Evolutionary conservation across 179 eudicot species (phyloP).

Genomic region (Carnegiea gigantea): DNA sequence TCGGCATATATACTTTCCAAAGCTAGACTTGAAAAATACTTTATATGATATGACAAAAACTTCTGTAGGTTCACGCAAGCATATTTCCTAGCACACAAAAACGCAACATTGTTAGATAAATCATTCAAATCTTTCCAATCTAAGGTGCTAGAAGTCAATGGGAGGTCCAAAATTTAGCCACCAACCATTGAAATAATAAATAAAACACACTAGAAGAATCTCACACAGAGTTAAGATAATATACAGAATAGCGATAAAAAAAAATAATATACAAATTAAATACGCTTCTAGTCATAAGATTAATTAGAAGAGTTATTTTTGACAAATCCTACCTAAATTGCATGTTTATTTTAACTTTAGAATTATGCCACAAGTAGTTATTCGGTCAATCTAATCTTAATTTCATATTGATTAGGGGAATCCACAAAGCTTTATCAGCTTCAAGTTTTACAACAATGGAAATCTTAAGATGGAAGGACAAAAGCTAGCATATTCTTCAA

Average conservation of each 20-base stretch:
- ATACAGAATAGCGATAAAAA: not conserved
- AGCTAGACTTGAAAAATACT: not conserved
- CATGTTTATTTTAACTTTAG: not conserved
- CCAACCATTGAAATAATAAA: not conserved
- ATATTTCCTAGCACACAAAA: not conserved
- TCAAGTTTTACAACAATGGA: not conserved
- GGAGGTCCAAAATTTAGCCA: not conserved
- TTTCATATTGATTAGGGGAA: not conserved
- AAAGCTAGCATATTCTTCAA: not conserved
- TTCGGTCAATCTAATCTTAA: not conserved
- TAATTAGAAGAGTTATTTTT: not conserved
- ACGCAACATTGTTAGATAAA: not conserved
- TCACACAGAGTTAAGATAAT: not conserved
- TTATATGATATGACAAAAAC: not conserved
- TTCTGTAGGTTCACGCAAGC: not conserved
- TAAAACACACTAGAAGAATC: not conserved
- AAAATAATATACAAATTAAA: too few species aligned
- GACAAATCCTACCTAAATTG: not conserved
- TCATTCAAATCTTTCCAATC: not conserved
- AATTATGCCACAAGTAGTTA: not conserved
- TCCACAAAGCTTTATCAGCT: not conserved
- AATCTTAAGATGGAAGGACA: not conserved
- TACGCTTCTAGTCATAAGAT: not conserved
- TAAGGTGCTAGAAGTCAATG: not conserved
- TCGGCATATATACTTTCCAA: conserved; percentile 1